Evolutionary conservation across 2,329 filamentous ascomycete genomes (phyloP).

Genomic region (Calonectria pauciramosa): DNA sequence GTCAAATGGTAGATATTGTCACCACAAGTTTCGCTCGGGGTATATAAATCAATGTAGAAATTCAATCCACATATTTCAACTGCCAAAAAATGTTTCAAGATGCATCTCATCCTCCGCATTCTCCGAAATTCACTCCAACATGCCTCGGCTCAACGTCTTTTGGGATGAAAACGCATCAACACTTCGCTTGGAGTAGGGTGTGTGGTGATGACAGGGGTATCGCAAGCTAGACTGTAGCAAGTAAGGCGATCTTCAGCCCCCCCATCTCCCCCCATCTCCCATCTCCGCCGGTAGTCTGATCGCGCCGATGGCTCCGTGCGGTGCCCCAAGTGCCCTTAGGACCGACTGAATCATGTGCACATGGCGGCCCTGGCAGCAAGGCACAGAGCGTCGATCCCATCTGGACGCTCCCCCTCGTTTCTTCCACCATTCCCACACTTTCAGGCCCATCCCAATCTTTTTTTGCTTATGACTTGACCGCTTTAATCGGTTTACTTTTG

Average conservation of each 20-base stretch:
- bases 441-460: not conserved
- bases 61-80: not conserved
- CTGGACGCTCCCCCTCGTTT: not conserved
- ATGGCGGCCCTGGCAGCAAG: not conserved
- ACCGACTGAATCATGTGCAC: not conserved
- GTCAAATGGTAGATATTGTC: not conserved
- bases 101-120: not conserved
- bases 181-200: not conserved
- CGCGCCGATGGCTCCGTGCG: not conserved
- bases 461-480: not conserved
- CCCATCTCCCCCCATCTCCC: not conserved
- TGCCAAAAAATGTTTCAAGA: not conserved
- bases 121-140: not conserved
- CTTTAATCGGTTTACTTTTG: not conserved
- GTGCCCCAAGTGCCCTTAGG: not conserved
- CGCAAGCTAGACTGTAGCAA: not conserved
- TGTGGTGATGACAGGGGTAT: not conserved
- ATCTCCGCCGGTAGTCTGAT: not conserved
- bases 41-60: not conserved
- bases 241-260: not conserved
- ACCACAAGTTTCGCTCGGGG: not conserved
- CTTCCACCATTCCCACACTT: slow-evolving; percentile 19
- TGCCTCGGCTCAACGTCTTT: not conserved
- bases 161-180: too few relatives aligned
- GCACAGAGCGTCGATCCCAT: not conserved